Evolutionary conservation across 2,329 filamentous ascomycete species (phyloP).

Genomic region (Cercospora zeae-maydis): DNA sequence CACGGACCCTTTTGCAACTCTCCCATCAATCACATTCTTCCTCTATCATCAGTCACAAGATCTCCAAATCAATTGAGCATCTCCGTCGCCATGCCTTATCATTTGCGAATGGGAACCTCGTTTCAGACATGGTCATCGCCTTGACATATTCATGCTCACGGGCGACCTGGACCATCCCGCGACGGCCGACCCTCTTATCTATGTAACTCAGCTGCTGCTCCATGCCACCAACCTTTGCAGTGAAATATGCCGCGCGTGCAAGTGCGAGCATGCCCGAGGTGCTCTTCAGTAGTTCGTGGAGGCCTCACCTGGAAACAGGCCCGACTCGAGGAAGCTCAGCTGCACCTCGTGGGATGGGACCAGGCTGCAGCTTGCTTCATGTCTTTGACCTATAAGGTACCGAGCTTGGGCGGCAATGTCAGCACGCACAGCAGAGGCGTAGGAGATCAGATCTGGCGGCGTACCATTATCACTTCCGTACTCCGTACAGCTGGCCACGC

Average conservation of each 20-base stretch:
- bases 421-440: background rate
- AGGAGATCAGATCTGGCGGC: no score
- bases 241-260: background rate
- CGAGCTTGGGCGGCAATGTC: background rate
- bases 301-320: background rate
- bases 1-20: background rate
- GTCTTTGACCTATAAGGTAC: background rate
- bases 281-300: background rate
- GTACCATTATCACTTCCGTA: no score
- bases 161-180: background rate
- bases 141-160: background rate
- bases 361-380: background rate
- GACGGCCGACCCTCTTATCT: background rate
- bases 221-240: background rate
- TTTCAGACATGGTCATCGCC: background rate
- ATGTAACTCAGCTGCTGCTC: background rate
- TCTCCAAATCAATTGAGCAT: background rate
- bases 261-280: background rate
- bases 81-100: background rate
- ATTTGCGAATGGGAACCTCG: background rate
- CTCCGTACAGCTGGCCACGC: background rate
- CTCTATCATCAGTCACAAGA: background rate
- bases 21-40: background rate
- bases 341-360: background rate
- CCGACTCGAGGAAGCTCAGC: background rate